These are phyloP conservation scores for Piedraia hortae DNA, from an alignment of 2,329 filamentous ascomycete genomes.

Conservation along the genomic window DNA sequence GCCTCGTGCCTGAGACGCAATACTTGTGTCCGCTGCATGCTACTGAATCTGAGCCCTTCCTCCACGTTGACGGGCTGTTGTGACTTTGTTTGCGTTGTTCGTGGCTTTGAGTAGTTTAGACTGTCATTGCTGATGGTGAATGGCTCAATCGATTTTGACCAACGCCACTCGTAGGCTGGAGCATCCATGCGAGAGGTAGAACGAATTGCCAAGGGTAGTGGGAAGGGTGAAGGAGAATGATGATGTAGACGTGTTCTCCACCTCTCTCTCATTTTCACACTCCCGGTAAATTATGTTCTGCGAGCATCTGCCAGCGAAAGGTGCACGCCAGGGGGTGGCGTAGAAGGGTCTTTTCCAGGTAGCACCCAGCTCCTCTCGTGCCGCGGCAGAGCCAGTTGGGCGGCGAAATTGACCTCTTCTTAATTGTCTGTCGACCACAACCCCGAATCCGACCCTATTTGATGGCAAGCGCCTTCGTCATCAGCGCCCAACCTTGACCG, in stretches of 20 bases:
- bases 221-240: no score
- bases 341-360: slow-evolving; percentile 12
- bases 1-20: slow-evolving; percentile 3
- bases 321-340: slow-evolving; percentile 9
- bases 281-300: no score
- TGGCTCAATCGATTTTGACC: slow-evolving; percentile 7
- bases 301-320: no score
- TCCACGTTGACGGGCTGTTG: slow-evolving; percentile 7
- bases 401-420: slow-evolving; percentile 3
- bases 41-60: slow-evolving; percentile 8
- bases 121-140: slow-evolving; percentile 9
- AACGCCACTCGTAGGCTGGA: slow-evolving; percentile 1
- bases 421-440: slow-evolving; percentile 3
- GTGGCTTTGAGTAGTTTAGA: slow-evolving; percentile 4
- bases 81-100: slow-evolving; percentile 5
- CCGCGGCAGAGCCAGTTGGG: slow-evolving; percentile 8
- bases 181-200: no score
- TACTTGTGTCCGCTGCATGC: slow-evolving; percentile 7
- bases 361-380: slow-evolving; percentile 10
- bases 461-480: slow-evolving; percentile 4
- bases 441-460: slow-evolving; percentile 3
- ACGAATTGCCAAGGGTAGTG: no score
- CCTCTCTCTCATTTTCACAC: slow-evolving; percentile 4
- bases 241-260: slow-evolving; percentile 6
- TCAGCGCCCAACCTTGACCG: slow-evolving; percentile 5